Conservation (phyloP, 2,329 filamentous ascomycete genomes). For the Fusarium guadeloupense region DNA sequence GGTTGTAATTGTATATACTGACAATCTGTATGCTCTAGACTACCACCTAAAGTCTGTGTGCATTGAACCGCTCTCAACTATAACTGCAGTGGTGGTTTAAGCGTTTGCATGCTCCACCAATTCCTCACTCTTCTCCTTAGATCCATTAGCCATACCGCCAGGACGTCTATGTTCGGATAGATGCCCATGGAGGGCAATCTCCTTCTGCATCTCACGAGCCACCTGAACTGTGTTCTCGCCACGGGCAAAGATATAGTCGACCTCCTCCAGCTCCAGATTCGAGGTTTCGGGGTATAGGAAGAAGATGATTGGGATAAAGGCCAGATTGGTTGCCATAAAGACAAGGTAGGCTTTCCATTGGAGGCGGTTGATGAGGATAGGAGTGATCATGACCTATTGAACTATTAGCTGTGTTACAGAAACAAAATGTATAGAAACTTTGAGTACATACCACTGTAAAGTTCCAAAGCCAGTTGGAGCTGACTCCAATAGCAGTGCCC, state of each 20-base stretch:
- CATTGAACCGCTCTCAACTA: no score
- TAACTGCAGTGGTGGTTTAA: no score
- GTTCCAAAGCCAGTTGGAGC: slow-evolving; percentile 17
- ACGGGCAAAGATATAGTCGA: slow-evolving; percentile 17
- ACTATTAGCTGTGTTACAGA: neutral
- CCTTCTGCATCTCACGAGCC: slow-evolving; percentile 6
- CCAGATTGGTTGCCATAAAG: slow-evolving; percentile 14
- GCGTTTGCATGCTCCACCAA: neutral
- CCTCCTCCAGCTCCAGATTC: slow-evolving; percentile 6
- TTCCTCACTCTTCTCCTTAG: neutral
- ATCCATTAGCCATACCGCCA: neutral
- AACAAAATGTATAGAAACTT: slow-evolving; percentile 1
- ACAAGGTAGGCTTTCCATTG: slow-evolving; percentile 18
- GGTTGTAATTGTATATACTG: no score
- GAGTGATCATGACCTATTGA: slow-evolving; percentile 59
- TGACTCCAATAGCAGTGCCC: slow-evolving; percentile 38
- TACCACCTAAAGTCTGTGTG: no score
- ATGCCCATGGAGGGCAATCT: neutral
- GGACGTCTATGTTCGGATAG: neutral
- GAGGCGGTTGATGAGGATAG: slow-evolving; percentile 34
- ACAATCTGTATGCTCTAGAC: no score
- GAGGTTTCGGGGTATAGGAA: slow-evolving; percentile 12
- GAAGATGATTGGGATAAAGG: neutral
- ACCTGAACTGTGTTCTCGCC: slow-evolving; percentile 10
- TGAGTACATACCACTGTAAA: neutral